Base-by-base conservation (phyloP, 371 early-diverging fungal genomes). In the Syncephalastrum monosporum region DNA sequence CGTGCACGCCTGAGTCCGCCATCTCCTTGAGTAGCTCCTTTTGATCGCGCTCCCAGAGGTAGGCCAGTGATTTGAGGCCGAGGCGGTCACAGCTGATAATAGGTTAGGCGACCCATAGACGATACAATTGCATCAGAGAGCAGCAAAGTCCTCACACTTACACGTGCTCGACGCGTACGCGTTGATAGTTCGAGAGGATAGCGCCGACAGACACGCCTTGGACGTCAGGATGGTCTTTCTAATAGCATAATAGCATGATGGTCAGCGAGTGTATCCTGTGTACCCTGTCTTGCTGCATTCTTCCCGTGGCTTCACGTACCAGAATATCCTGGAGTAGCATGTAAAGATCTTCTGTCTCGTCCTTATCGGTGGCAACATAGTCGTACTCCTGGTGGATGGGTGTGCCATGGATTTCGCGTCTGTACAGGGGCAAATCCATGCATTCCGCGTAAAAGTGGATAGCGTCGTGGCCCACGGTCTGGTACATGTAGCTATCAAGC, bases 311-410 rank as follows among this genome's bases (percentile, higher is more conserved):
- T 21, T 21, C 2, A 21, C 54, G 44, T 68, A 84, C 86, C 79
- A 87, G 76, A 21, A 93, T 87, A 16, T 84, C 73, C 25, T 65
- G 49, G 3, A 99, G 68, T 21, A 98, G 76, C 14, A 59, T 56
- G 67, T 81, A 94, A 43, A 99, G 82, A 73, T 99, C 99, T 70
- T 99, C 99, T 4, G 99, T 97, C 71, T 99, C 99, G 72, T 99
- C 97, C 44, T 77, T 63, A 10, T 72, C 69, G 38, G 85, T 82
- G 0, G 70, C 76, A 23, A 66, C 71, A 61, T 91, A 90, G 24
- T 90, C 91, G 0, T 88, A 74, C 17, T 71, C 73, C 63, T 88
- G 88, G 7, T 79, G 68, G 5, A 91, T 68, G 0, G 98, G 85
- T 3, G 65, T 66, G 3, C 98, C 97, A 14, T 60, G 65, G 42